phyloP scores from a whole-genome alignment of 2,329 filamentous ascomycete genomes.

The Colletotrichum sidae region DNA sequence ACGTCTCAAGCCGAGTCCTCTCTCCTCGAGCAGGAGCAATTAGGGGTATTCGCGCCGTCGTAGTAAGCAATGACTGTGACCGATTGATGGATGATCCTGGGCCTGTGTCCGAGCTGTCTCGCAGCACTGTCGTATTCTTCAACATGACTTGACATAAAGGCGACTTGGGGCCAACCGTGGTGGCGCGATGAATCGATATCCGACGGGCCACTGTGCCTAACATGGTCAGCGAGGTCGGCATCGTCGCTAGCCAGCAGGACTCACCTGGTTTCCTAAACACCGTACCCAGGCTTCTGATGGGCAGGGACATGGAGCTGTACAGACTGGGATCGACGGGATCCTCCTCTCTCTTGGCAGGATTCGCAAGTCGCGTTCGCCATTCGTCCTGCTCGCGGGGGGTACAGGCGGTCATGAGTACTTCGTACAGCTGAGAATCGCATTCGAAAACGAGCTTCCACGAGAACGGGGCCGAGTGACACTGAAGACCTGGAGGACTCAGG shows the following conservation, averaged over 20 bases:
- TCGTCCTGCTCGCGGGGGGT: slow-evolving; percentile 81
- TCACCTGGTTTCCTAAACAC: slow-evolving; percentile 79
- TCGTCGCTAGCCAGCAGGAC: slow-evolving; percentile 21
- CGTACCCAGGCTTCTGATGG: slow-evolving; percentile 79
- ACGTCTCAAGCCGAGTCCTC: slow-evolving; percentile 79
- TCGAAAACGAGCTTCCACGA: slow-evolving; percentile 95
- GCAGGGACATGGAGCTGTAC: slow-evolving; percentile 73
- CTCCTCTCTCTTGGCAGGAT: slow-evolving; percentile 60
- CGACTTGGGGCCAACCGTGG: slow-evolving; percentile 77
- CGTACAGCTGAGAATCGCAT: slow-evolving; percentile 79
- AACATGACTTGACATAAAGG: slow-evolving; percentile 82
- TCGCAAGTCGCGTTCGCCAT: slow-evolving; percentile 79
- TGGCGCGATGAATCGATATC: slow-evolving; percentile 83
- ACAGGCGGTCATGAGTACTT: slow-evolving; percentile 89
- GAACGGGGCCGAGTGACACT: slow-evolving; percentile 86
- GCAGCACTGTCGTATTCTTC: slow-evolving; percentile 82
- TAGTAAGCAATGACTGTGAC: slow-evolving; percentile 82
- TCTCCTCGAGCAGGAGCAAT: slow-evolving; percentile 81
- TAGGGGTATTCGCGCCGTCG: slow-evolving; percentile 73
- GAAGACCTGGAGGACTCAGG: slow-evolving; percentile 71
- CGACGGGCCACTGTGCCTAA: slow-evolving; percentile 72
- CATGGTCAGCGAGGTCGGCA: background rate
- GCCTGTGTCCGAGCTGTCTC: slow-evolving; percentile 59
- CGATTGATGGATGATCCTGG: slow-evolving; percentile 72
- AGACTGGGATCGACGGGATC: slow-evolving; percentile 59